Evolutionary conservation across 495 filamentous ascomycete species (phyloP), one percentile per base, ranked within the genome.

Genomic region (Letharia columbiana): DNA sequence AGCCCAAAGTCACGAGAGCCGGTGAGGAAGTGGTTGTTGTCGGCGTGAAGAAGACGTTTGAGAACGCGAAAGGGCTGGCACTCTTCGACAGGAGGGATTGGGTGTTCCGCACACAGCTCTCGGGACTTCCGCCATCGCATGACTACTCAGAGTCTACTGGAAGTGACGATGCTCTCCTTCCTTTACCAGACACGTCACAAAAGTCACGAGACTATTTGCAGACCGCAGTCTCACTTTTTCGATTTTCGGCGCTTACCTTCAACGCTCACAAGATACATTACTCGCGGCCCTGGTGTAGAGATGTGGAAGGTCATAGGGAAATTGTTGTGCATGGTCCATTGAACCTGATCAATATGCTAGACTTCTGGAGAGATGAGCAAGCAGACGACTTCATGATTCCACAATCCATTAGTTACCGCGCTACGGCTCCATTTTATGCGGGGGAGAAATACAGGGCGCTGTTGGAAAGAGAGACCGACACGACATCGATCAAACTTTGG

Each of bases 181-280:
- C 54, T 20, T 37, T 37, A 57, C 54, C 40, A 67, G 15, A 71
- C 66, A 49, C 64, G 72, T 71, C 31, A 54, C 69, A 13, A 76
- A 77, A 77, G 64, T 76, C 71, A 45, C 74, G 79, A n/a, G 78
- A 81, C 15, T 75, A 85, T 56, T 67, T 71, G 18, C 84, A 83
- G 72, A 84, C 85, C 0, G 76, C 81, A 4, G 79, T 82, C 8
- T 81, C 82, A 0, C 79, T 90, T 11, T 89, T 90, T 72, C 81
- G 87, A 6, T 91, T 90, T 77, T 87, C 85, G 0, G 88, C 88
- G 0, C 73, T 91, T 33, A 90, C 87, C 4, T 89, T 88, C 73
- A 90, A 90, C 66, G 83, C 80, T 0, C 88, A 90, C 69, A 88
- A 84, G 73, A 90, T 90, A 50, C 87, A 90, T 71, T 89, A 88